Conservation (phyloP, 441 rosid genomes). For the Aleurites moluccanus region DNA sequence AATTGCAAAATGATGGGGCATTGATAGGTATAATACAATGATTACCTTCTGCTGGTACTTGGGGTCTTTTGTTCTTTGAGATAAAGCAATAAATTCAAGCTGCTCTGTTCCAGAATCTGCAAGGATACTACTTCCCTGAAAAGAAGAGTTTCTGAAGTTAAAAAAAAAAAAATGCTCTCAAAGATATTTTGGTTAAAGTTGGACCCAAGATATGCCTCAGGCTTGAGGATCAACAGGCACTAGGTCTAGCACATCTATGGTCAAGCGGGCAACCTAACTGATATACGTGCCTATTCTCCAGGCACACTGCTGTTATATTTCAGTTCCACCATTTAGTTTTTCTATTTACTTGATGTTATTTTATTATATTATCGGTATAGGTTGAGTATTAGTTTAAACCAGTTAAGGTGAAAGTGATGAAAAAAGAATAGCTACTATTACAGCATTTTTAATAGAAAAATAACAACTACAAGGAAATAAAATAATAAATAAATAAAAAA, state of each 20-base stretch:
- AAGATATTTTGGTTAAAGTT: not conserved
- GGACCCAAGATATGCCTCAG: not conserved
- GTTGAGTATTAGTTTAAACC: not conserved
- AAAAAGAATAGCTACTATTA: not conserved
- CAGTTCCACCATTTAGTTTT: not conserved
- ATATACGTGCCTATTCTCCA: not conserved
- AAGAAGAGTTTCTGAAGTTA: conserved; percentile 4
- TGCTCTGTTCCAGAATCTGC: conserved; percentile 99
- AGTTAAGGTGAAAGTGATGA: not conserved
- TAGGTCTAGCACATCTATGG: not conserved
- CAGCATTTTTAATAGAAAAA: no score
- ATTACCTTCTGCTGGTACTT: conserved; percentile 89
- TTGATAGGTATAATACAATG: not conserved
- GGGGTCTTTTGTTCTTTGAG: conserved; percentile 93
- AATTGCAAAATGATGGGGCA: not conserved
- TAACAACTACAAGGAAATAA: not conserved
- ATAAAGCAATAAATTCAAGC: conserved; percentile 95
- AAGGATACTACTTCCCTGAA: conserved; percentile 84
- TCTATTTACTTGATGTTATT: not conserved
- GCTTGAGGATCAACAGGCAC: not conserved
- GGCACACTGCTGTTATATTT: not conserved
- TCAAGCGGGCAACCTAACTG: not conserved
- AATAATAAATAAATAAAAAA: no score
- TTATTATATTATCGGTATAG: not conserved
- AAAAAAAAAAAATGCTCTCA: not conserved